Percentiles rank a stretch among this genome's conserved stretches.
These are phyloP conservation scores for Hysterium pulicare DNA, from an alignment of 2,329 filamentous ascomycete species.

Conservation along the genomic window DNA sequence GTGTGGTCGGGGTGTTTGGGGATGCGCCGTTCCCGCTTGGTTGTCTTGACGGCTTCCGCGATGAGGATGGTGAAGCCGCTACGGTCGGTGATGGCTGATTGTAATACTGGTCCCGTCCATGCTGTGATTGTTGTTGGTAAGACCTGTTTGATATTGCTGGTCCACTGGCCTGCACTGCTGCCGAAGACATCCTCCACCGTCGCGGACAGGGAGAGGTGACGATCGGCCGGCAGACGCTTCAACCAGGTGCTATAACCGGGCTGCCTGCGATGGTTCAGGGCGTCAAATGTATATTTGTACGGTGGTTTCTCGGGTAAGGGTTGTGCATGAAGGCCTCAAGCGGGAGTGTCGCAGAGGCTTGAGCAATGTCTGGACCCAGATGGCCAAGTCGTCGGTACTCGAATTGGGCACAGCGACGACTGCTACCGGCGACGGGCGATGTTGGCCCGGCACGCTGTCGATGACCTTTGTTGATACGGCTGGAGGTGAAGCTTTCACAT, in stretches of 20 bases:
- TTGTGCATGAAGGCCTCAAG: conserved; percentile 6
- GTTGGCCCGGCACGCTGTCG: neutral
- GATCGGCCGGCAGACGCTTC: conserved; percentile 5
- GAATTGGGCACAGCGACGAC: neutral
- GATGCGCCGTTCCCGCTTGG: conserved; percentile 40
- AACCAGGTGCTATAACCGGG: conserved; percentile 5
- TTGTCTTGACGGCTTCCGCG: conserved; percentile 34
- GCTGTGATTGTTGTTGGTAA: conserved; percentile 23
- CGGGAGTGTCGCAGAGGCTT: neutral
- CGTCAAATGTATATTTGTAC: conserved; percentile 1
- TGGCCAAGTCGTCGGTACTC: neutral
- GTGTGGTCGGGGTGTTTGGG: conserved; percentile 36
- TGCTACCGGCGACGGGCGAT: neutral
- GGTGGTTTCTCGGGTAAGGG: neutral
- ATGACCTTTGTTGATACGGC: neutral
- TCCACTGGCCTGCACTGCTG: conserved; percentile 32
- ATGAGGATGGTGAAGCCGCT: conserved; percentile 33
- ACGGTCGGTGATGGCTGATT: conserved; percentile 19
- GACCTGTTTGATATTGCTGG: conserved; percentile 24
- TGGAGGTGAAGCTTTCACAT: conserved; percentile 6
- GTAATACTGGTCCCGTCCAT: conserved; percentile 17
- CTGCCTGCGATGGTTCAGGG: conserved; percentile 5
- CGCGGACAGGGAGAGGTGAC: conserved; percentile 8
- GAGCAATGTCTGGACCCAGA: neutral
- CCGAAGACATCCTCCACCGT: conserved; percentile 31